These are phyloP conservation scores for Mycena alexandri DNA, from an alignment of 768 basidiomycete species.

Conservation along the genomic window DNA sequence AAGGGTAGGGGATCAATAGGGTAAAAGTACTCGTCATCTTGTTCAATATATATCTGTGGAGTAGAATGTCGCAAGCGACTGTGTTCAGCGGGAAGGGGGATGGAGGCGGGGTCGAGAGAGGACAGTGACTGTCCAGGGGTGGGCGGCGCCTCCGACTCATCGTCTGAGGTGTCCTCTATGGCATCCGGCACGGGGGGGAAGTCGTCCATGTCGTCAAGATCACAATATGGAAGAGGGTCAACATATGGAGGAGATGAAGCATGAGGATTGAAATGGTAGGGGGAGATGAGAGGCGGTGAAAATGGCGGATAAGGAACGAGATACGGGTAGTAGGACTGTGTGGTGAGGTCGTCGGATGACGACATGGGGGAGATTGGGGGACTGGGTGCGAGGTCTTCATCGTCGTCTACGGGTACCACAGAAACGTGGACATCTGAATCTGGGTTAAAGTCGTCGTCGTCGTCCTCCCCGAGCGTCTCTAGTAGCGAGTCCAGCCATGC, in stretches of 20 bases:
- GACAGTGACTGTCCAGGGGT: slow-evolving; percentile 74
- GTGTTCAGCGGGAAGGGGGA: slow-evolving; percentile 64
- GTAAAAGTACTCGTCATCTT: slow-evolving; percentile 72
- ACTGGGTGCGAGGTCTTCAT: slow-evolving; percentile 73
- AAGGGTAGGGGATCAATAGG: slow-evolving; percentile 81
- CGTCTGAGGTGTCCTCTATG: slow-evolving; percentile 88
- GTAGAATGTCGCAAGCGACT: slow-evolving; percentile 61
- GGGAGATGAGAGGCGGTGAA: slow-evolving; percentile 68
- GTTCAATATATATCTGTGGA: slow-evolving; percentile 73
- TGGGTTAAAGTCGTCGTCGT: slow-evolving; percentile 66
- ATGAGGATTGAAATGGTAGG: slow-evolving; percentile 63
- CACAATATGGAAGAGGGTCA: slow-evolving; percentile 74
- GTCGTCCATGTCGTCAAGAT: slow-evolving; percentile 75
- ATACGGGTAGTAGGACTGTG: slow-evolving; percentile 65
- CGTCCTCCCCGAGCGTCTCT: slow-evolving; percentile 79
- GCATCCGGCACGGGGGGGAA: slow-evolving; percentile 77
- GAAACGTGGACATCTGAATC: slow-evolving; percentile 62
- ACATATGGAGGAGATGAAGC: slow-evolving; percentile 62
- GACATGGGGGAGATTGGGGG: slow-evolving; percentile 79
- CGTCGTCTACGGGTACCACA: slow-evolving; percentile 68
- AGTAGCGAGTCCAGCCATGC: slow-evolving; percentile 87
- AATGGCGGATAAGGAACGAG: slow-evolving; percentile 75
- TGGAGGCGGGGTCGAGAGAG: slow-evolving; percentile 65
- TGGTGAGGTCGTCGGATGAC: slow-evolving; percentile 80
- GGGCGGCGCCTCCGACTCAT: slow-evolving; percentile 80